Evolutionary conservation across 768 basidiomycete genomes (phyloP).

Genomic region (Rickenella mellea): DNA sequence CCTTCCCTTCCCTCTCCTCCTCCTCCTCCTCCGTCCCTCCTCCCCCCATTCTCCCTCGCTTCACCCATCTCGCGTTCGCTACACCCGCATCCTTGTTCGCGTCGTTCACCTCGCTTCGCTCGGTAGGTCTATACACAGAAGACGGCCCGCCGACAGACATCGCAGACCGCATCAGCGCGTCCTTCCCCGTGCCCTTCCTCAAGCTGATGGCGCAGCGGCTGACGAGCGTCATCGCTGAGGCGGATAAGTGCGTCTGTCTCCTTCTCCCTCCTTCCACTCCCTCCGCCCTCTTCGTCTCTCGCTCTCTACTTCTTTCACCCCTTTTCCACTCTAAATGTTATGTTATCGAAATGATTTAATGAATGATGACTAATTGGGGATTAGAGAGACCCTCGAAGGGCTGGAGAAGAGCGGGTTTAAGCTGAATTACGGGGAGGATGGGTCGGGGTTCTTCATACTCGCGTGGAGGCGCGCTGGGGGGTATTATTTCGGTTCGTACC

Average conservation of each 20-base stretch:
- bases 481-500: conserved; percentile 10
- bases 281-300: conserved; percentile 18
- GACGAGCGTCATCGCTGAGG: conserved; percentile 17
- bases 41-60: background rate
- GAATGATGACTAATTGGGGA: background rate
- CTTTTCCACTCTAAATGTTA: background rate
- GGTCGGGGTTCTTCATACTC: conserved; percentile 14
- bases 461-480: conserved; percentile 9
- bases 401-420: conserved; percentile 18
- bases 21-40: too few relatives aligned
- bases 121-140: conserved; percentile 20
- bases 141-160: conserved; percentile 23
- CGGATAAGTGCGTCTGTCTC: conserved; percentile 12
- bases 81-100: too few relatives aligned
- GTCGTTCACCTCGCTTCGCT: too few relatives aligned
- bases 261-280: background rate
- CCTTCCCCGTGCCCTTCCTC: conserved; percentile 19
- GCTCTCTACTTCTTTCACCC: background rate
- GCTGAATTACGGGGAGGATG: conserved; percentile 8
- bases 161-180: conserved; percentile 24
- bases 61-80: too few relatives aligned
- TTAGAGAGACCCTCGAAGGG: background rate
- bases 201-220: conserved; percentile 18
- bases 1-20: background rate
- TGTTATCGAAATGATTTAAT: background rate